These are phyloP conservation scores for Mariannaea elegans DNA, from an alignment of 2,329 filamentous ascomycete species.

Conservation along the genomic window DNA sequence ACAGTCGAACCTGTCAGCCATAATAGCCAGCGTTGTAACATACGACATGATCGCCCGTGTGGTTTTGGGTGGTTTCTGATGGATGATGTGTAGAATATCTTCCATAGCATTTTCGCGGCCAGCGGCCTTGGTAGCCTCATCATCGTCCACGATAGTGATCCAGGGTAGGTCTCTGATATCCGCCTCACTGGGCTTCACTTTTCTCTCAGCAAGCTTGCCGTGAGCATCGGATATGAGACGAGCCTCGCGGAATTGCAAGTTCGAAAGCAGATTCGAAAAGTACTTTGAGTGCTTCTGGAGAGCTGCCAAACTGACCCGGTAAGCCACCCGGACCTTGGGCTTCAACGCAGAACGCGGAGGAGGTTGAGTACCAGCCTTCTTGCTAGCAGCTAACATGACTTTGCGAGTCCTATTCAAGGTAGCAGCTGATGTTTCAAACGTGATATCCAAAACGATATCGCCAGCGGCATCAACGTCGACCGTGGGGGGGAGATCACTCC, in stretches of 20 bases:
- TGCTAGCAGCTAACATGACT: constrained; percentile 44
- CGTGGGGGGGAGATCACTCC: constrained; percentile 45
- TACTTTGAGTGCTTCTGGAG: constrained; percentile 73
- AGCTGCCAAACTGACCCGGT: constrained; percentile 66
- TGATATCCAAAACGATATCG: constrained; percentile 72
- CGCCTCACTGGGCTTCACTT: constrained; percentile 59
- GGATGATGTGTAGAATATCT: constrained; percentile 74
- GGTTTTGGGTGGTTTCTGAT: constrained; percentile 58
- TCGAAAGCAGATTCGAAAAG: constrained; percentile 73
- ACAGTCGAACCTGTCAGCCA: constrained; percentile 79
- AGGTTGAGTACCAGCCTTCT: constrained; percentile 40
- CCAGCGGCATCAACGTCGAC: constrained; percentile 65
- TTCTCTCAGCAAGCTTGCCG: constrained; percentile 55
- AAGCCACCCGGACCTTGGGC: constrained; percentile 55
- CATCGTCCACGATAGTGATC: constrained; percentile 72
- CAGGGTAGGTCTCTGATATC: constrained; percentile 65
- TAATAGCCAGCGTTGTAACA: constrained; percentile 72
- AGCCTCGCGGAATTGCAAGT: constrained; percentile 71
- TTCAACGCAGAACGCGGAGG: constrained; percentile 45
- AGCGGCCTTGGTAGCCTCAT: constrained; percentile 69
- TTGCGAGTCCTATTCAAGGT: constrained; percentile 58
- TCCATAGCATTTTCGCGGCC: constrained; percentile 69
- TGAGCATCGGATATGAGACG: constrained; percentile 62
- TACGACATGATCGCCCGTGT: constrained; percentile 63
- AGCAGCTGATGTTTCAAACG: constrained; percentile 67